Percentiles rank a stretch among this genome's conserved stretches.
Evolutionary conservation across 495 filamentous ascomycete species (phyloP).

Genomic region (Schizothecium vesticola): DNA sequence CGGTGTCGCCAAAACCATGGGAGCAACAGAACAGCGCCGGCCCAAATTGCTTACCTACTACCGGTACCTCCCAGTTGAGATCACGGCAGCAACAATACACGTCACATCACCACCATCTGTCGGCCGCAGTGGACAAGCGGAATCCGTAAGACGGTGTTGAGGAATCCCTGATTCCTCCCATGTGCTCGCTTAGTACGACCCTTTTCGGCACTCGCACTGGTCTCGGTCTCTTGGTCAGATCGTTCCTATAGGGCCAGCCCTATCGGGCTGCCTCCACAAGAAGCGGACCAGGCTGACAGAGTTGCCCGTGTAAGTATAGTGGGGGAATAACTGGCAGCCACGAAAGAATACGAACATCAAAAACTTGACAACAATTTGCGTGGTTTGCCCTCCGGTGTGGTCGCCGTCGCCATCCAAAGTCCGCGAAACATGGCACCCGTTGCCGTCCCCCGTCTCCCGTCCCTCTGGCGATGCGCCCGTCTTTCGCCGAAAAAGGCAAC

Average conservation of each 20-base stretch:
- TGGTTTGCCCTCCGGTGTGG: neutral
- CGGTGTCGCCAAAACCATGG: too few species aligned
- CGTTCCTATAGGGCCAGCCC: slow-evolving; percentile 3
- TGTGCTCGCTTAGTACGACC: slow-evolving; percentile 6
- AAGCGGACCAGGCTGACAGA: neutral
- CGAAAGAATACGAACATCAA: neutral
- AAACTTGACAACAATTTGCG: neutral
- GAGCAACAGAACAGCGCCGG: neutral
- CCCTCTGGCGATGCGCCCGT: neutral
- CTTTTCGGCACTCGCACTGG: slow-evolving; percentile 2
- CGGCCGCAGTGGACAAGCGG: neutral
- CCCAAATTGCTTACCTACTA: neutral
- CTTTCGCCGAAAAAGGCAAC: neutral
- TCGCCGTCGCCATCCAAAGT: neutral
- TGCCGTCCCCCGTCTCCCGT: neutral
- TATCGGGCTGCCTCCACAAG: neutral
- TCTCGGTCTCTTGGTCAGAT: neutral
- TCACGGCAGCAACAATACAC: neutral
- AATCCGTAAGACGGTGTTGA: slow-evolving; percentile 1
- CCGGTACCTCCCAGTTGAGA: neutral
- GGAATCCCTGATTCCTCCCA: neutral
- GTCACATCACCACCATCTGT: neutral
- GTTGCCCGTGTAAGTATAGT: neutral
- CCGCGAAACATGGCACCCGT: neutral
- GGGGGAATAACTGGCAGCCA: neutral